Percentiles rank a stretch among this genome's conserved stretches.
These are phyloP conservation scores for Cercospora zeae-maydis DNA, from an alignment of 2,329 filamentous ascomycete genomes.

Conservation along the genomic window DNA sequence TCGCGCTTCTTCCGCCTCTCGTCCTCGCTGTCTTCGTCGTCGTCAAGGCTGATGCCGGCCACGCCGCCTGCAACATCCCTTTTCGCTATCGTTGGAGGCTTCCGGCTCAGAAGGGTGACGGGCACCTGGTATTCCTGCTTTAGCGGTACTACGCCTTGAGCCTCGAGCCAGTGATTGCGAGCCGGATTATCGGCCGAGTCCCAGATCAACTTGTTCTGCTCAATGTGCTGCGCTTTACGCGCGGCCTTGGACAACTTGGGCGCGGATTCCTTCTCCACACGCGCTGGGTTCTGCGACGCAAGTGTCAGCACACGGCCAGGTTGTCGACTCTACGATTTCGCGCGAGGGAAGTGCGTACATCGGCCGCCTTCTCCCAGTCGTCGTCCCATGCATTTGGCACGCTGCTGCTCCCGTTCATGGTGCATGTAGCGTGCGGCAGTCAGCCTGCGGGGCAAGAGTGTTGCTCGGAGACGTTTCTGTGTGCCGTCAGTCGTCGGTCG, in stretches of 20 bases:
- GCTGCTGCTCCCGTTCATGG: conserved; percentile 45
- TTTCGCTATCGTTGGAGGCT: conserved; percentile 61
- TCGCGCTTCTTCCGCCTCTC: conserved; percentile 58
- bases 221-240: conserved; percentile 72
- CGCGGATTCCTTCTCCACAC: conserved; percentile 32
- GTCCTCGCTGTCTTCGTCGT: conserved; percentile 63
- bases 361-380: conserved; percentile 79
- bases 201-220: conserved; percentile 84
- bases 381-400: conserved; percentile 84
- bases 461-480: neutral
- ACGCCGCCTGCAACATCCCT: conserved; percentile 52
- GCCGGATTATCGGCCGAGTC: conserved; percentile 80
- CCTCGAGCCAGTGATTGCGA: conserved; percentile 71
- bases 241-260: conserved; percentile 67
- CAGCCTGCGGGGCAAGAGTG: conserved; percentile 2
- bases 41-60: conserved; percentile 44
- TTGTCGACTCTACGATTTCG: neutral
- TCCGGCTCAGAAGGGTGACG: conserved; percentile 80
- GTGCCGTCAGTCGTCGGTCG: neutral
- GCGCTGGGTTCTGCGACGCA: conserved; percentile 37
- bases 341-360: conserved; percentile 47
- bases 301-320: conserved; percentile 22
- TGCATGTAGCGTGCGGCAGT: neutral
- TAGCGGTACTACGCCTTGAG: conserved; percentile 59
- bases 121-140: conserved; percentile 71